Conservation (phyloP, 1,139 yeast genomes). For the Geotrichum carabidarum region DNA sequence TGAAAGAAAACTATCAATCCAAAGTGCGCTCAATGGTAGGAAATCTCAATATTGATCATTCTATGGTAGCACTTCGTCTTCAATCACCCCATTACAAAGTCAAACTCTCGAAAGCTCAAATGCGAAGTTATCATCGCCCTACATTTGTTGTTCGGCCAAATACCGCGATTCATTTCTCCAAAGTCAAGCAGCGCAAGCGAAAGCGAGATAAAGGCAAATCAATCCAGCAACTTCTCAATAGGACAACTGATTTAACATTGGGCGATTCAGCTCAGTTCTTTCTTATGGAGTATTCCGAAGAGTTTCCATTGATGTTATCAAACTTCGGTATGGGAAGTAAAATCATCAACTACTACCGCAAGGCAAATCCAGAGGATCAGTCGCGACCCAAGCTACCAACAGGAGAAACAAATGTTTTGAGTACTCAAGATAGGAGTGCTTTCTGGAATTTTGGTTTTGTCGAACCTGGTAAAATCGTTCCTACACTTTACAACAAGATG, state of each 20-base stretch:
- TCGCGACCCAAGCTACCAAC: conserved; percentile 81
- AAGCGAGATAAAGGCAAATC: conserved; percentile 87
- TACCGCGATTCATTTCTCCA: conserved; percentile 67
- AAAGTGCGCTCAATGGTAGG: conserved; percentile 92
- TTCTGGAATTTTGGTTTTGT: conserved; percentile 99
- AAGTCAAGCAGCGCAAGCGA: conserved; percentile 72
- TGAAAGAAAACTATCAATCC: conserved; percentile 82
- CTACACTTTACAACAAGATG: conserved; percentile 88
- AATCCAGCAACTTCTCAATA: conserved; percentile 63
- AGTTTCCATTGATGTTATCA: conserved; percentile 74
- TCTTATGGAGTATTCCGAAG: conserved; percentile 86
- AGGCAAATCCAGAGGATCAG: conserved; percentile 72
- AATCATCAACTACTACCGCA: conserved; percentile 85
- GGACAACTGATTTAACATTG: conserved; percentile 69
- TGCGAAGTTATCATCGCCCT: conserved; percentile 78
- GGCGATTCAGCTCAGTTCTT: conserved; percentile 79
- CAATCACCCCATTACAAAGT: conserved; percentile 93
- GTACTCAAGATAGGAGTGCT: conserved; percentile 92
- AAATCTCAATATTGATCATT: conserved; percentile 83
- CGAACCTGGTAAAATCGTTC: conserved; percentile 89
- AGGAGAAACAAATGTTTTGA: conserved; percentile 94
- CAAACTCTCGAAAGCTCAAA: conserved; percentile 58
- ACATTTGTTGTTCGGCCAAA: conserved; percentile 73
- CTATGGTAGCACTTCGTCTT: conserved; percentile 77
- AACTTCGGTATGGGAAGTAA: conserved; percentile 96